phyloP scores from a whole-genome alignment of 2,329 filamentous ascomycete species.

The Arthrobotrys conoides region DNA sequence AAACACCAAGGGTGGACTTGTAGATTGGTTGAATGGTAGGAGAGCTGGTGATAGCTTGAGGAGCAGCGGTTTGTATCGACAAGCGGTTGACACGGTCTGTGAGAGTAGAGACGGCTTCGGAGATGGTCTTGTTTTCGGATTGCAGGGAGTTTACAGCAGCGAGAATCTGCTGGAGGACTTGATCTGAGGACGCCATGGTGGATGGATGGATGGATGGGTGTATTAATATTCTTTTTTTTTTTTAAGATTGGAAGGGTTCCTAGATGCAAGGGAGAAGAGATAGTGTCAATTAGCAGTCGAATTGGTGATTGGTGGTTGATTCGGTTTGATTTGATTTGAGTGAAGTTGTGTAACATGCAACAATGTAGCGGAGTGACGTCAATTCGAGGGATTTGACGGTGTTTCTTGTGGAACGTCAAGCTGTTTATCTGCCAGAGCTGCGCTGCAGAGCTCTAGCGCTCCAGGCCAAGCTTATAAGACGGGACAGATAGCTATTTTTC shows the following conservation, averaged over 20 bases:
- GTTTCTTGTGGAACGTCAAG: constrained; percentile 25
- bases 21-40: constrained; percentile 47
- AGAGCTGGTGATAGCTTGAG: constrained; percentile 23
- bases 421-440: background rate
- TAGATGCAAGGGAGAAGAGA: too few species aligned
- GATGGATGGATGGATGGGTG: background rate
- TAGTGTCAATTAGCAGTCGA: too few species aligned
- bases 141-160: constrained; percentile 72
- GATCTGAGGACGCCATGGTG: constrained; percentile 47
- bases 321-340: background rate
- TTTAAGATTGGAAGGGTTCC: too few species aligned
- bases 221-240: too few species aligned
- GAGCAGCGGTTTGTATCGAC: constrained; percentile 71
- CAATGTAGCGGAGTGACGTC: constrained; percentile 28
- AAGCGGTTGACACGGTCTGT: constrained; percentile 75
- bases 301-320: too few species aligned
- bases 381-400: constrained; percentile 48
- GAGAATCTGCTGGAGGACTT: constrained; percentile 72
- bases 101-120: constrained; percentile 74
- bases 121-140: constrained; percentile 72
- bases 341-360: constrained; percentile 13
- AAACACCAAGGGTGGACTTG: constrained; percentile 43
- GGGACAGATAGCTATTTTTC: constrained; percentile 2
- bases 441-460: constrained; percentile 33
- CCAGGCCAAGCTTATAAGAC: constrained; percentile 7